Conservation (phyloP, 345 rosid genomes). For the Ceriops zippeliana region DNA sequence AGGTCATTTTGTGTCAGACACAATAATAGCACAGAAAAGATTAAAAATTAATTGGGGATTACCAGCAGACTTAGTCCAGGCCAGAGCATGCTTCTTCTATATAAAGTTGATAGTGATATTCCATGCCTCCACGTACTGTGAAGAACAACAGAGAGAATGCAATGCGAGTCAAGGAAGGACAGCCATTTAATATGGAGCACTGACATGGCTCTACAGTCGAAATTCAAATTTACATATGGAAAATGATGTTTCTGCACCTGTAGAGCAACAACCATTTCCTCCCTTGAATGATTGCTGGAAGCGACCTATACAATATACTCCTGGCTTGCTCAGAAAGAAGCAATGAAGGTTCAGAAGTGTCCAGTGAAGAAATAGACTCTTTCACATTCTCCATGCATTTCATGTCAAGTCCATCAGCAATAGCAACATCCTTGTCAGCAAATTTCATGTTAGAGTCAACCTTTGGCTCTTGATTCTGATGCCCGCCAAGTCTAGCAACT, state of each 20-base stretch:
- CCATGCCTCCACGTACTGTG: conserved; percentile 98
- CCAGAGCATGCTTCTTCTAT: conserved; percentile 93
- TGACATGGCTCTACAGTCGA: neutral
- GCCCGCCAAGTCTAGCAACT: conserved; percentile 48
- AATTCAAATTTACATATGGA: neutral
- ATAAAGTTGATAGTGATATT: conserved; percentile 81
- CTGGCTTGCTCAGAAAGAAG: conserved; percentile 71
- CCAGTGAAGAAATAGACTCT: conserved; percentile 47
- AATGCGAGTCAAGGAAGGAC: conserved; percentile 8
- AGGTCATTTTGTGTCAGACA: neutral
- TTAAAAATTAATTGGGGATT: conserved; percentile 17
- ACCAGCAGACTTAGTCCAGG: conserved; percentile 95
- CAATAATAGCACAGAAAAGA: neutral
- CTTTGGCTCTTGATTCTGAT: conserved; percentile 44
- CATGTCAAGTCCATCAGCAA: conserved; percentile 57
- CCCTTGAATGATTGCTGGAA: conserved; percentile 86
- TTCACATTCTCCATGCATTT: conserved; percentile 34
- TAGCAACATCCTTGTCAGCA: conserved; percentile 35
- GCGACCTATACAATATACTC: conserved; percentile 55
- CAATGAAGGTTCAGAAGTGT: conserved; percentile 71
- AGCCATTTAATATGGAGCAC: neutral
- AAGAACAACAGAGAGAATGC: conserved; percentile 7
- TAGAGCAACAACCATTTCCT: conserved; percentile 92
- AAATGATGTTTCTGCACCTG: conserved; percentile 43
- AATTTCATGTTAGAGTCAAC: conserved; percentile 36